Percentiles rank a stretch among this genome's conserved stretches.
phyloP scores from a whole-genome alignment of 192 early-diverging fungal species.

The Cladochytrium replicatum region DNA sequence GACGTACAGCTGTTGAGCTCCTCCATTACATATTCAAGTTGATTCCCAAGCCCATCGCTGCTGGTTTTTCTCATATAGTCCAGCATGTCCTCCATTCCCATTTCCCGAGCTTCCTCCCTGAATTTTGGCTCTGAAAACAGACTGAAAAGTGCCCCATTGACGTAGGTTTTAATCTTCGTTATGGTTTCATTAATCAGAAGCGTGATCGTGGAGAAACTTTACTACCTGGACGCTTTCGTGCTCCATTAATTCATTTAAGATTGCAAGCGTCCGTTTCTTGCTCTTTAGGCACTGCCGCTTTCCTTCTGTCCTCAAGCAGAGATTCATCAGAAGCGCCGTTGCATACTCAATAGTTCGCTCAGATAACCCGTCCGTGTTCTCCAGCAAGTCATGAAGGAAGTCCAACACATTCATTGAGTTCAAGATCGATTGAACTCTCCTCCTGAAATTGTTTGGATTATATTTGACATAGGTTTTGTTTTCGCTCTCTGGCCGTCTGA shows the following conservation, averaged over 20 bases:
- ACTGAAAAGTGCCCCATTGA: slow-evolving; percentile 39
- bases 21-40: slow-evolving; percentile 39
- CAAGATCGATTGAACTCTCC: slow-evolving; percentile 29
- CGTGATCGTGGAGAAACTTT: background rate
- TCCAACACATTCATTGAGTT: slow-evolving; percentile 26
- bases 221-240: slow-evolving; percentile 31
- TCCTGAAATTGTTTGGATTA: slow-evolving; percentile 15
- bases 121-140: slow-evolving; percentile 29
- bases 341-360: slow-evolving; percentile 37
- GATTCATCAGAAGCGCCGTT: slow-evolving; percentile 42
- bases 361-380: slow-evolving; percentile 19
- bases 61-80: slow-evolving; percentile 13
- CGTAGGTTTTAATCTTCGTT: slow-evolving; percentile 36
- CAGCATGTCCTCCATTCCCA: slow-evolving; percentile 32
- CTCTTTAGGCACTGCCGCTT: slow-evolving; percentile 22
- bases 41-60: slow-evolving; percentile 27
- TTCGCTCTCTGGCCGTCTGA: background rate
- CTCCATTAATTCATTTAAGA: slow-evolving; percentile 25
- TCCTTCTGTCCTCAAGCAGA: slow-evolving; percentile 33
- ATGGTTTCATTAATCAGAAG: background rate
- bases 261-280: slow-evolving; percentile 12
- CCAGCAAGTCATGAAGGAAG: slow-evolving; percentile 23
- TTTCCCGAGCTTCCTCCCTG: slow-evolving; percentile 18
- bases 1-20: slow-evolving; percentile 14
- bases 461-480: background rate